Conservation (phyloP, 768 basidiomycete genomes). For the Amanita phalloides region DNA sequence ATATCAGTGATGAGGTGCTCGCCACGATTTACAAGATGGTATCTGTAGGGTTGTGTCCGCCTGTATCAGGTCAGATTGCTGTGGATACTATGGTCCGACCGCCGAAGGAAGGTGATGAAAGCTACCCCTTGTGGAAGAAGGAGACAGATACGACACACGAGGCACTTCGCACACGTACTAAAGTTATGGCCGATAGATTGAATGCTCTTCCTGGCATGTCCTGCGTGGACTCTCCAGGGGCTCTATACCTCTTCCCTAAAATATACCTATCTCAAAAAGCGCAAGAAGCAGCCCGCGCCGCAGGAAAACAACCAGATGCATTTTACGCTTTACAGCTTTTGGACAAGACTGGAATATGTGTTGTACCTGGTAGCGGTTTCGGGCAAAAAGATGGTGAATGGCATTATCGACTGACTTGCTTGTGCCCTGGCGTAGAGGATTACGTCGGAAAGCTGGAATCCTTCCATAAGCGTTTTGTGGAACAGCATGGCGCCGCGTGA, state of each 20-base stretch:
- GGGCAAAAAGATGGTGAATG: constrained; percentile 86
- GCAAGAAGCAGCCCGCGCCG: constrained; percentile 55
- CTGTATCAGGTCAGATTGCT: constrained; percentile 84
- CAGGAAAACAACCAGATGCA: constrained; percentile 76
- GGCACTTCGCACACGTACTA: constrained; percentile 60
- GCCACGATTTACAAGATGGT: constrained; percentile 97
- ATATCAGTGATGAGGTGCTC: constrained; percentile 65
- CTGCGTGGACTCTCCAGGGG: constrained; percentile 85
- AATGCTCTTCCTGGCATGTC: constrained; percentile 79
- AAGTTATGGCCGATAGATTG: constrained; percentile 68
- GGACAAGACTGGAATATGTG: constrained; percentile 87
- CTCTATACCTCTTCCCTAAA: constrained; percentile 87
- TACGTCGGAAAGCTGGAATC: constrained; percentile 76
- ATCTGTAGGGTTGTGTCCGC: constrained; percentile 81
- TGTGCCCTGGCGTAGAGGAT: constrained; percentile 91
- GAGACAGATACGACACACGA: constrained; percentile 78
- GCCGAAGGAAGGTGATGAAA: constrained; percentile 64
- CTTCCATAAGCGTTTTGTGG: constrained; percentile 24
- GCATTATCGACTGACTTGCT: constrained; percentile 88
- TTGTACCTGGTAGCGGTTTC: constrained; percentile 90
- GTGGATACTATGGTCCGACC: constrained; percentile 93
- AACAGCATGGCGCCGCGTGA: constrained; percentile 17
- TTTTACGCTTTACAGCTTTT: constrained; percentile 81
- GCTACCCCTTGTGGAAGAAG: constrained; percentile 69
- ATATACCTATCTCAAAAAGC: constrained; percentile 69